Base-by-base conservation (phyloP, 257 asterid genomes). In the Gentiana macrophylla region DNA sequence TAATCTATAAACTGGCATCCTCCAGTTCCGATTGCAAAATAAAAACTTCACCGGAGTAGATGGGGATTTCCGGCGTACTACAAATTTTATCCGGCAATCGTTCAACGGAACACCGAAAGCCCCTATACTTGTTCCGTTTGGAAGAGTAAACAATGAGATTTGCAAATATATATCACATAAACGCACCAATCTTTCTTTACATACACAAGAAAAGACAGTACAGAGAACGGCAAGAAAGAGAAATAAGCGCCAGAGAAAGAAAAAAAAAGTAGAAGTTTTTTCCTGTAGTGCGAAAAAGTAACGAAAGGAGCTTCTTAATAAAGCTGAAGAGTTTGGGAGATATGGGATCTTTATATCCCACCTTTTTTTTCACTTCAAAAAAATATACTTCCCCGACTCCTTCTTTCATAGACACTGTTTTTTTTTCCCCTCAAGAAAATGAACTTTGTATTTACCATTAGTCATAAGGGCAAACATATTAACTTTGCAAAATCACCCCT, bases 271-370 rank as follows among this genome's bases (percentile, higher is more conserved):
- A 2, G 32, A 8, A 34, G 4, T 15, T 13, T 36, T 36, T 49
- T 49, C 55, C 37, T 15, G n/a, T 57, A 15, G 48, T 4, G 54
- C 34, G 46, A 57, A 24, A 65, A 6, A 35, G 46, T 55, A 60
- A 59, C 10, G 37, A 55, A 60, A 51, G 60, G 43, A 53, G 43
- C 51, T 35, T 51, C 15, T 38, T 8, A 50, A 24, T 24, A 24
- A 55, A 43, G 35, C 15, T 8, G 32, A 15, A 68, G 59, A 2
- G n/a, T n/a, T 15, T 12, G 57, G 10, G 50, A 50, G 2, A 24
- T 24, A 24, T 24, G 24, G 24, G 24, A 24, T 24, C 24, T 24
- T 24, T 24, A 24, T 24, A 24, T 24, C 24, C 24, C 24, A 24
- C 24, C 24, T 24, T 24, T 24, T 24, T 24, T 24, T 24, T 24